phyloP scores from a whole-genome alignment of 768 basidiomycete genomes.

The Grammothele lineata region DNA sequence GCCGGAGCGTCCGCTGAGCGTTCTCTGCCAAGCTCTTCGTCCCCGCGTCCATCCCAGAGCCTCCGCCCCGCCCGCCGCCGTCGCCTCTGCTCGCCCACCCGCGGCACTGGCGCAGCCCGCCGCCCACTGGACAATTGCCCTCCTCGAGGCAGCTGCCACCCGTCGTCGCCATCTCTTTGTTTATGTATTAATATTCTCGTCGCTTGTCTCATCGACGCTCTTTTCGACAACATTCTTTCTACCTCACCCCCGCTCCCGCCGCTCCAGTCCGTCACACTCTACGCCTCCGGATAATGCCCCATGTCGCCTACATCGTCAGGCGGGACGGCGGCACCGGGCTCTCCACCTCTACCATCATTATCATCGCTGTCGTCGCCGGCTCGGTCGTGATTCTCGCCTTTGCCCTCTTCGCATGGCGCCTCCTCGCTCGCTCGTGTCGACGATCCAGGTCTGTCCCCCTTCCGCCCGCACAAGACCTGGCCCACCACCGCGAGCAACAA shows the following conservation, averaged over 20 bases:
- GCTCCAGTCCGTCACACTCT: neutral
- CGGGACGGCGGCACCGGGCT: constrained; percentile 16
- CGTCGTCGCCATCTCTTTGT: neutral
- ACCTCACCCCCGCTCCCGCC: neutral
- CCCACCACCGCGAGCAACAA: constrained; percentile 53
- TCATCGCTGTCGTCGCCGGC: constrained; percentile 46
- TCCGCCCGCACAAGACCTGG: constrained; percentile 63
- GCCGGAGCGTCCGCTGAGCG: too few relatives aligned
- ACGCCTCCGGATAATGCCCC: constrained; percentile 2
- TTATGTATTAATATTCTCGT: neutral
- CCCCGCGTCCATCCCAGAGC: neutral
- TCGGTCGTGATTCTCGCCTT: constrained; percentile 37
- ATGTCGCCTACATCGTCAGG: constrained; percentile 8
- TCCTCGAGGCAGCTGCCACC: too few relatives aligned
- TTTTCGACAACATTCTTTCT: neutral
- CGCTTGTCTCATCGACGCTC: constrained; percentile 5
- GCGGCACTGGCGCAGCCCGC: neutral
- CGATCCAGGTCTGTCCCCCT: constrained; percentile 40
- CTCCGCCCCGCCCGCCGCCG: neutral
- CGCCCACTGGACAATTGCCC: too few relatives aligned
- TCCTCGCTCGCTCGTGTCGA: constrained; percentile 32
- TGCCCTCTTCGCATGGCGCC: constrained; percentile 33
- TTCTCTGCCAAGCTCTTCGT: neutral
- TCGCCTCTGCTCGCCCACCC: neutral
- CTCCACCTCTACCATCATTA: constrained; percentile 34